A percentile compares a stretch with the other conserved stretches of the same genome.
Evolutionary conservation across 1,284 basidiomycete species (phyloP).

Genomic region (Hemileia vastatrix): DNA sequence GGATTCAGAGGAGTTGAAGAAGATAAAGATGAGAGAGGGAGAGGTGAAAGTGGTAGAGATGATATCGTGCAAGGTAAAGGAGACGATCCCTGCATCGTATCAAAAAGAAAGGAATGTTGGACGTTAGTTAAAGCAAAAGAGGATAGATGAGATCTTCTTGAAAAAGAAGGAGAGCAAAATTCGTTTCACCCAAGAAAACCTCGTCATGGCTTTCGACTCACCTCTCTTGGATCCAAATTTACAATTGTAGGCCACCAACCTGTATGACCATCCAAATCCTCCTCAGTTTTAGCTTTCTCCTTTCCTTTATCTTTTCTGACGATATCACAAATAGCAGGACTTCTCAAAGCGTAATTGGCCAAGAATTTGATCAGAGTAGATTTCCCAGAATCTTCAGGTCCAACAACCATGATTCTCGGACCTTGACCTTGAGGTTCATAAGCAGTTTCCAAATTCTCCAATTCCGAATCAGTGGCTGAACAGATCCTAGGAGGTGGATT

Average conservation of each 20-base stretch:
- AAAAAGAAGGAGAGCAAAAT: too few relatives aligned
- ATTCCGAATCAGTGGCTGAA: not conserved
- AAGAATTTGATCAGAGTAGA: constrained; percentile 80
- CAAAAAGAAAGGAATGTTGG: too few relatives aligned
- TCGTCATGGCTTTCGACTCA: too few relatives aligned
- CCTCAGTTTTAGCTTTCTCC: too few relatives aligned
- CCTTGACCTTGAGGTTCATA: constrained; percentile 46
- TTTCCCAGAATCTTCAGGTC: constrained; percentile 88
- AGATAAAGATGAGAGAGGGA: not conserved
- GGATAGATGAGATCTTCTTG: too few relatives aligned
- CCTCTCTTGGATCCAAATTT: too few relatives aligned
- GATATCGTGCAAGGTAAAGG: not conserved
- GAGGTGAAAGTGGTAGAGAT: not conserved
- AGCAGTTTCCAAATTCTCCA: not conserved
- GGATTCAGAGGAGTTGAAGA: too few relatives aligned
- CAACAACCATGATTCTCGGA: constrained; percentile 82
- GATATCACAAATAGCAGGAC: constrained; percentile 46
- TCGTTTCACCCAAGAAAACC: too few relatives aligned
- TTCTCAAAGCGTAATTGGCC: constrained; percentile 52
- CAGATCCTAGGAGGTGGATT: not conserved
- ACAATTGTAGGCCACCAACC: too few relatives aligned
- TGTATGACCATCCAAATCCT: too few relatives aligned
- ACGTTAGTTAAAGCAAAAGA: too few relatives aligned
- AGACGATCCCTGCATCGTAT: too few relatives aligned
- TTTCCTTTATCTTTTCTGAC: constrained; percentile 7